Evolutionary conservation across 2,329 filamentous ascomycete genomes (phyloP).

Genomic region (Chaetoscypha palmicola): DNA sequence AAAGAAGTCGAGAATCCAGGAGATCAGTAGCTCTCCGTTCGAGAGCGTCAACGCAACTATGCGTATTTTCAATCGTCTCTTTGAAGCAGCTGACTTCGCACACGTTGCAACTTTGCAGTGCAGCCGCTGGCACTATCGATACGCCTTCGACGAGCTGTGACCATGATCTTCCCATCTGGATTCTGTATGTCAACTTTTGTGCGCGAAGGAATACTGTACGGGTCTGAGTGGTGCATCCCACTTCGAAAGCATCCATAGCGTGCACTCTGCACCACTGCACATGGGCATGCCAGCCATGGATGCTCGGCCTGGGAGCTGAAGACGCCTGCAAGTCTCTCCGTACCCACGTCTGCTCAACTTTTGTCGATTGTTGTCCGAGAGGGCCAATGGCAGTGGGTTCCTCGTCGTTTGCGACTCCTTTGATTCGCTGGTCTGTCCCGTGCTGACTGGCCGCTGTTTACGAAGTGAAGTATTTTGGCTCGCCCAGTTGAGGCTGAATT

Average conservation of each 20-base stretch:
- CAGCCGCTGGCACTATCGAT: background rate
- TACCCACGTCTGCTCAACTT: background rate
- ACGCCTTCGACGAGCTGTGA: background rate
- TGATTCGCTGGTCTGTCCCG: background rate
- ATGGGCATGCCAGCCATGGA: too few relatives aligned
- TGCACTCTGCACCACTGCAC: too few relatives aligned
- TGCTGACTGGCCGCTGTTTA: background rate
- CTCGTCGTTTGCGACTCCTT: background rate
- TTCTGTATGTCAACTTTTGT: background rate
- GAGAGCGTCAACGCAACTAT: background rate
- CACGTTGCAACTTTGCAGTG: background rate
- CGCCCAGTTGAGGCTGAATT: background rate
- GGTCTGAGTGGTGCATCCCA: background rate
- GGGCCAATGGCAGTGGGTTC: background rate
- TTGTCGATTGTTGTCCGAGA: background rate
- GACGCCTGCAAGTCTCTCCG: too few relatives aligned
- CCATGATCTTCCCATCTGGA: background rate
- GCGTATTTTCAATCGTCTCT: background rate
- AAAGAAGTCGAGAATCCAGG: background rate
- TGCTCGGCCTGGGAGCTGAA: constrained; percentile 3
- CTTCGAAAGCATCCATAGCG: background rate
- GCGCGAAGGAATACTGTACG: background rate
- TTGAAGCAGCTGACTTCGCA: too few relatives aligned
- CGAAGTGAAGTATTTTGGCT: too few relatives aligned
- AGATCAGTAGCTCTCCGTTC: background rate